These are phyloP conservation scores for Arctostaphylos glauca DNA, from an alignment of 148 eudicot species.

Conservation along the genomic window DNA sequence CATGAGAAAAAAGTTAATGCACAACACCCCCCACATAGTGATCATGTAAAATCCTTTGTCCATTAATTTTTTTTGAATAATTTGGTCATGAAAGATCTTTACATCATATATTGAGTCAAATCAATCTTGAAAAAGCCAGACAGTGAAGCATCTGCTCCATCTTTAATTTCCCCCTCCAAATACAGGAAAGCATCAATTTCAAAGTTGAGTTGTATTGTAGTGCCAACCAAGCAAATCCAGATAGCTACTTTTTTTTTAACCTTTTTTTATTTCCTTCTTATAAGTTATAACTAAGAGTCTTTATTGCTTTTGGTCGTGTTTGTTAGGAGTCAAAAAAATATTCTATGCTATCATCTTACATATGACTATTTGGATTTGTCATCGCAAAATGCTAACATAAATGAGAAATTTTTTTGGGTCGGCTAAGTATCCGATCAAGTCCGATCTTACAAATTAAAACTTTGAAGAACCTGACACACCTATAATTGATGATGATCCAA, in stretches of 20 bases:
- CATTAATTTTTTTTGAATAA: no score
- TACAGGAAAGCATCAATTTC: neutral
- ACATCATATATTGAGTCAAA: slow-evolving; percentile 1
- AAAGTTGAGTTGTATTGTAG: neutral
- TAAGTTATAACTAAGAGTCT: no score
- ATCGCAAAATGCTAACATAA: no score
- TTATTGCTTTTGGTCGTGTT: no score
- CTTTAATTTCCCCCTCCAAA: neutral
- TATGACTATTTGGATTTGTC: neutral
- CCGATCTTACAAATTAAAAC: no score
- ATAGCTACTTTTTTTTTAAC: neutral
- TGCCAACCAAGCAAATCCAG: neutral
- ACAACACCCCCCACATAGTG: neutral
- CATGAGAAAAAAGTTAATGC: no score
- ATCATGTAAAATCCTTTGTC: neutral
- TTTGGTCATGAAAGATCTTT: neutral
- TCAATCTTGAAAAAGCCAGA: neutral
- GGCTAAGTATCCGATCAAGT: no score
- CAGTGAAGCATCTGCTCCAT: neutral
- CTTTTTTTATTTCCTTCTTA: neutral
- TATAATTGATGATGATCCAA: no score
- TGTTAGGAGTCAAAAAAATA: no score
- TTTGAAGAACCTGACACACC: no score
- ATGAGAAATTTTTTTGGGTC: no score
- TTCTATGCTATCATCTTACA: no score